phyloP scores from a whole-genome alignment of 768 basidiomycete species.

The Tylopilus plumbeoviolaceoides region DNA sequence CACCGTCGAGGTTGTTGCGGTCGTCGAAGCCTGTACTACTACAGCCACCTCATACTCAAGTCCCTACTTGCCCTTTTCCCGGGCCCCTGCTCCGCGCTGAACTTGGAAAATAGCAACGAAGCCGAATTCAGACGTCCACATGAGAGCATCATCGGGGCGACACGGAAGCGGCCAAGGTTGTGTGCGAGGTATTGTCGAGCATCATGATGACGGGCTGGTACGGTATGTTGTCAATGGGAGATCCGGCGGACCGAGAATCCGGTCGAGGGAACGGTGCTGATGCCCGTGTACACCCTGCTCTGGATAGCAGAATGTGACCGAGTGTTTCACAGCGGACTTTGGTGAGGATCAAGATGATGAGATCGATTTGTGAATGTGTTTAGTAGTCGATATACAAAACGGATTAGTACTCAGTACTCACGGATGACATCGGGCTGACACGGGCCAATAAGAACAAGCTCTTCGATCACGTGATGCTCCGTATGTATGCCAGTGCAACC shows the following conservation, averaged over 20 bases:
- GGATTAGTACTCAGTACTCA: no score
- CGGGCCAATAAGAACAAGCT: no score
- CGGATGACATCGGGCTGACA: no score
- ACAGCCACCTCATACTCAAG: no score
- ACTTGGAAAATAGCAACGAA: constrained; percentile 48
- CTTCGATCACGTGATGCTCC: no score
- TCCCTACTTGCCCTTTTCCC: background rate
- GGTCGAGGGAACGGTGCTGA: constrained; percentile 36
- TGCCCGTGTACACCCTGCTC: constrained; percentile 54
- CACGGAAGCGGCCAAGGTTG: constrained; percentile 74
- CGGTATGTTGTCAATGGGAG: no score
- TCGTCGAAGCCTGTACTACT: no score
- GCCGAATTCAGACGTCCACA: constrained; percentile 65
- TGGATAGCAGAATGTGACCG: constrained; percentile 43
- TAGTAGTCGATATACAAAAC: no score
- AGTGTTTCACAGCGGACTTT: constrained; percentile 71
- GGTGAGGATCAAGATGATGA: constrained; percentile 49
- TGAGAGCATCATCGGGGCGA: constrained; percentile 76
- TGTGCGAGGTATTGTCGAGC: no score
- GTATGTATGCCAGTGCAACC: background rate
- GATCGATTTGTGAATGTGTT: no score
- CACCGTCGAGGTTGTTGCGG: constrained; percentile 63
- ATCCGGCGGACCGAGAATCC: no score
- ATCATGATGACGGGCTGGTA: no score
- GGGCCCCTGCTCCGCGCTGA: background rate